phyloP scores from a whole-genome alignment of 495 filamentous ascomycete species.

The Aspergillus ostianus region DNA sequence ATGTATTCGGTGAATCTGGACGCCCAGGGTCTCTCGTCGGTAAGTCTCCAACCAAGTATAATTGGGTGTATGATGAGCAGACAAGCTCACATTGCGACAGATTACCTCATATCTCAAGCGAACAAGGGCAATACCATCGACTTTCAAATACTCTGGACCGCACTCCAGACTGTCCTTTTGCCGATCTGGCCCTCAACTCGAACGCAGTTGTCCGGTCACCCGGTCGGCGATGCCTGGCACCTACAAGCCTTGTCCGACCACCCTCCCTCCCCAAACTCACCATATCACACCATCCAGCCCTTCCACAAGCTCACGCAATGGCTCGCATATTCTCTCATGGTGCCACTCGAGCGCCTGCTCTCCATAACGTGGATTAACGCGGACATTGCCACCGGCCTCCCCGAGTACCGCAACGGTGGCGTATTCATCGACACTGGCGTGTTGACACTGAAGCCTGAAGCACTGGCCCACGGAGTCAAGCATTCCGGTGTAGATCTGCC shows the following conservation, averaged over 20 bases:
- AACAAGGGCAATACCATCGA: constrained; percentile 22
- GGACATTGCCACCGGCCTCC: constrained; percentile 77
- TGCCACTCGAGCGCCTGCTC: constrained; percentile 77
- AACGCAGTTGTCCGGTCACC: constrained; percentile 48
- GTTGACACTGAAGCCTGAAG: constrained; percentile 66
- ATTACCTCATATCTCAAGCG: constrained; percentile 43
- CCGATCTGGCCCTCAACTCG: constrained; percentile 56
- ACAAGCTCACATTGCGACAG: constrained; percentile 22
- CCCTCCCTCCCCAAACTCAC: constrained; percentile 4
- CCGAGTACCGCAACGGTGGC: constrained; percentile 87
- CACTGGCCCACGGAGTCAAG: constrained; percentile 52
- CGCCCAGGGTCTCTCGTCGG: constrained; percentile 57
- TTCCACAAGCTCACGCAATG: constrained; percentile 93
- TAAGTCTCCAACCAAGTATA: constrained; percentile 21
- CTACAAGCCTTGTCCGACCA: constrained; percentile 24
- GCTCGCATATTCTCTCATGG: constrained; percentile 86
- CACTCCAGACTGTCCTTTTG: constrained; percentile 50
- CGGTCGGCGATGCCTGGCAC: constrained; percentile 60
- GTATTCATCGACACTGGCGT: constrained; percentile 81
- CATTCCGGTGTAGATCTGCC: constrained; percentile 62
- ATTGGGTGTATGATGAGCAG: not conserved
- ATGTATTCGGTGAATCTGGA: constrained; percentile 51
- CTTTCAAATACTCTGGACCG: constrained; percentile 44
- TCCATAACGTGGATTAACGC: constrained; percentile 73
- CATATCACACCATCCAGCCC: constrained; percentile 31